Conservation (phyloP, 2,329 filamentous ascomycete species). For the Hawksworthiomyces lignivorus region DNA sequence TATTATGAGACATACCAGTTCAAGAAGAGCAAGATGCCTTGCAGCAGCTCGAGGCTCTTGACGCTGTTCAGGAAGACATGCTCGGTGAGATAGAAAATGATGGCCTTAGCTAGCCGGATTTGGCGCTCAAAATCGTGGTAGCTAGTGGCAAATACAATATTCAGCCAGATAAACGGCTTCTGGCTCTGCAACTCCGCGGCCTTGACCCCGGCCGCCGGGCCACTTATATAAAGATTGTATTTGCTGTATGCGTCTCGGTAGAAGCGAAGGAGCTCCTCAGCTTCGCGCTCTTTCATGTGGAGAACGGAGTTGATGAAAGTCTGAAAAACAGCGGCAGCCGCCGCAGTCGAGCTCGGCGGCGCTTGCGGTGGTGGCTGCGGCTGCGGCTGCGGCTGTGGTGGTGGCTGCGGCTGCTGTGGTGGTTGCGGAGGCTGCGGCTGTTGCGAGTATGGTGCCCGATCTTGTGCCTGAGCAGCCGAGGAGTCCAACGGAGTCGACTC, state of each 20-base stretch:
- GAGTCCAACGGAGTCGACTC: too few species aligned
- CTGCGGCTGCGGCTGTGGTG: background rate
- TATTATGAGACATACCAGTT: constrained; percentile 10
- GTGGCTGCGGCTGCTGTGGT: background rate
- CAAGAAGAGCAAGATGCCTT: constrained; percentile 15
- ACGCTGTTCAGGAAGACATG: constrained; percentile 12
- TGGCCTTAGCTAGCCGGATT: constrained; percentile 10
- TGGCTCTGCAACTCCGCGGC: constrained; percentile 11
- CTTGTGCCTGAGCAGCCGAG: too few species aligned
- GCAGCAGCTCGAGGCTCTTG: constrained; percentile 15
- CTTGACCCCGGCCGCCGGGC: background rate
- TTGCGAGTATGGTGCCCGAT: too few species aligned
- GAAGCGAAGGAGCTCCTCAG: constrained; percentile 14
- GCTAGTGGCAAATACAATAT: constrained; percentile 17
- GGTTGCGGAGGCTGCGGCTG: background rate
- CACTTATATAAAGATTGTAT: constrained; percentile 14
- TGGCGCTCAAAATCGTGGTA: constrained; percentile 17
- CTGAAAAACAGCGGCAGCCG: background rate
- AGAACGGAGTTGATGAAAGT: constrained; percentile 9
- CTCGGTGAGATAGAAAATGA: constrained; percentile 14
- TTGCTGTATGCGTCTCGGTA: constrained; percentile 14
- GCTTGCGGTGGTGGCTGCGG: background rate
- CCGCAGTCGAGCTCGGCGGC: background rate
- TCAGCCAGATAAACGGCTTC: constrained; percentile 17
- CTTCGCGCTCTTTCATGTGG: constrained; percentile 10